These are phyloP conservation scores for Colletotrichum acutatum DNA, from an alignment of 2,329 filamentous ascomycete species.

Conservation along the genomic window DNA sequence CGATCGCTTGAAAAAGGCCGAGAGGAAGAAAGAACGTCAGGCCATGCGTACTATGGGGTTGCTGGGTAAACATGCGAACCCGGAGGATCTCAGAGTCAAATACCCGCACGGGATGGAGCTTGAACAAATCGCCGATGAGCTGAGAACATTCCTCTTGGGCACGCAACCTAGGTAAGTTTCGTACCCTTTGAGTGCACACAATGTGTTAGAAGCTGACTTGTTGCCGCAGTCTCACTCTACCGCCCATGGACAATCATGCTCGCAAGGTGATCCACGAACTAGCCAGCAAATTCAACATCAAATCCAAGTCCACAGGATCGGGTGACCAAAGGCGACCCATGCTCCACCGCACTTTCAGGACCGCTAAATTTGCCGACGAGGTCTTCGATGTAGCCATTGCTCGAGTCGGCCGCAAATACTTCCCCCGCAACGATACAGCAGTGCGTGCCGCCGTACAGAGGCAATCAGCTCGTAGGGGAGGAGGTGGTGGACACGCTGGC, in stretches of 20 bases:
- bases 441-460: neutral
- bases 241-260: constrained; percentile 83
- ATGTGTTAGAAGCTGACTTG: neutral
- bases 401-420: constrained; percentile 63
- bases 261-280: constrained; percentile 85
- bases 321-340: constrained; percentile 80
- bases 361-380: constrained; percentile 68
- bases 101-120: constrained; percentile 79
- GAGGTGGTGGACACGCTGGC: constrained; percentile 47
- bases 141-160: constrained; percentile 76
- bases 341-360: constrained; percentile 79
- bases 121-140: constrained; percentile 76
- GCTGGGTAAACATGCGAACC: constrained; percentile 67
- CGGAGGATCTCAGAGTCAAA: constrained; percentile 72
- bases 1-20: constrained; percentile 77
- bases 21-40: constrained; percentile 77
- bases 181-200: neutral
- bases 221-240: constrained; percentile 71
- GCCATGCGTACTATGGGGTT: constrained; percentile 73
- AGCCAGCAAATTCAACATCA: constrained; percentile 79
- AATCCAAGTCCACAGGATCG: constrained; percentile 84
- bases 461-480: constrained; percentile 27
- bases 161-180: constrained; percentile 40
- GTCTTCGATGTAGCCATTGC: constrained; percentile 61
- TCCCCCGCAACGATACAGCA: constrained; percentile 60